These are phyloP conservation scores for Elsinoe australis DNA, from an alignment of 2,329 filamentous ascomycete genomes.

Conservation along the genomic window DNA sequence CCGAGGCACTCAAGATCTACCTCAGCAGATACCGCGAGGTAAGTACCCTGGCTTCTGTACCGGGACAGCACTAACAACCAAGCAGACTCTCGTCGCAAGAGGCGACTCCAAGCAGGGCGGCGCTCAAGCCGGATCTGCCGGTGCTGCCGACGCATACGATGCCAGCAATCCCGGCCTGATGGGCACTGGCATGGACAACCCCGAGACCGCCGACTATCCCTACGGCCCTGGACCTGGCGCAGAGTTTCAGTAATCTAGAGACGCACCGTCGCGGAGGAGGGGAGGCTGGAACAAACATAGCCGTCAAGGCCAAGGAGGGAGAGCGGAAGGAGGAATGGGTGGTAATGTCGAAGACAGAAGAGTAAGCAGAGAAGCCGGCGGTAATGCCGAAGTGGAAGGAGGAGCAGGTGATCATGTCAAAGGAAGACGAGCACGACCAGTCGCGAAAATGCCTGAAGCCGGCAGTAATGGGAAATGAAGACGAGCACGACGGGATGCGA, in stretches of 20 bases:
- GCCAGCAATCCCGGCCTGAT: constrained; percentile 34
- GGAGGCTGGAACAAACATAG: too few relatives aligned
- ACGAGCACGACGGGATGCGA: too few relatives aligned
- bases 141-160: constrained; percentile 26
- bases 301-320: too few relatives aligned
- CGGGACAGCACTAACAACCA: constrained; percentile 34
- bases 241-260: constrained; percentile 18
- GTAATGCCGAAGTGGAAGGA: too few relatives aligned
- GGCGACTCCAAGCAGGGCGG: constrained; percentile 53
- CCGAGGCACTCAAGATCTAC: constrained; percentile 96
- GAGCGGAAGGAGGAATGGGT: too few relatives aligned
- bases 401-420: too few relatives aligned
- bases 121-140: constrained; percentile 33
- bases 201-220: constrained; percentile 35
- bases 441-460: too few relatives aligned
- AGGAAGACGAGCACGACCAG: too few relatives aligned
- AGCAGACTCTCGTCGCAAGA: constrained; percentile 70
- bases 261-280: neutral
- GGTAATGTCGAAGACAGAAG: too few relatives aligned
- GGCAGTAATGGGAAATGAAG: too few relatives aligned
- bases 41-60: constrained; percentile 22
- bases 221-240: constrained; percentile 22
- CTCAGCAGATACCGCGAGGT: constrained; percentile 96
- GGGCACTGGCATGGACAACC: constrained; percentile 38
- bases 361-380: too few relatives aligned